Evolutionary conservation across 208 protist genomes (phyloP), one percentile per base, ranked within the genome.

Genomic region (Sergeia podlipaevii): DNA sequence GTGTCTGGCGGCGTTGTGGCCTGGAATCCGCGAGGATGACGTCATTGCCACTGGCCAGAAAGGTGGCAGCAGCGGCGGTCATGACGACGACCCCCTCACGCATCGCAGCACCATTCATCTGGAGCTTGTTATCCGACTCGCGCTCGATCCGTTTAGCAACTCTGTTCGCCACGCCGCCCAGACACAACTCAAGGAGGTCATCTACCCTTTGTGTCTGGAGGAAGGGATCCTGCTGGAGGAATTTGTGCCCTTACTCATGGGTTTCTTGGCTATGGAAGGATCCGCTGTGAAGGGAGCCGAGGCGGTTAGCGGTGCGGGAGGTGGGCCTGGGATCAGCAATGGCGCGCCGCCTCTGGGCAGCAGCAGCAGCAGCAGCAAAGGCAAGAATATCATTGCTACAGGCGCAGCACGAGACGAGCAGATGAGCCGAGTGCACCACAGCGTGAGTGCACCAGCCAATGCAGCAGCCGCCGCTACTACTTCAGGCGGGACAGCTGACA

Each of bases 1-100:
- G 13, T 84, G 76, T 29, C 34, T 91, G 13, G 56, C 62, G 13
- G 58, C 66, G 13, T 37, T 87, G 28, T 91, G 83, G 79, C n/a
- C n/a, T n/a, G n/a, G 44, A 44, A 32, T 38, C 34, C 34, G 34
- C 34, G 34, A n/a, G n/a, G 56, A 55, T 8, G 70, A 51, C 42
- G 39, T 54, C 4, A 43, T 24, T 0, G 3, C 28, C 17, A 39
- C 7, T 10, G 42, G 23, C 29, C 41, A 13, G 15, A 27, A 24
- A 1, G 33, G 32, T 29, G 2, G 2, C 26, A 3, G 21, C 47
- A n/a, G 39, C 4, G 13, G 24, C 27, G 26, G 28, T 4, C 4
- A 42, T 21, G 4, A 13, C 44, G 13, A 17, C 20, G 13, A n/a
- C 44, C 5, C 18, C 18, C 1, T 18, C 53, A n/a, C 37, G 60